phyloP scores from a whole-genome alignment of 805 yeast species.

The Saccharomycopsis fermentans region DNA sequence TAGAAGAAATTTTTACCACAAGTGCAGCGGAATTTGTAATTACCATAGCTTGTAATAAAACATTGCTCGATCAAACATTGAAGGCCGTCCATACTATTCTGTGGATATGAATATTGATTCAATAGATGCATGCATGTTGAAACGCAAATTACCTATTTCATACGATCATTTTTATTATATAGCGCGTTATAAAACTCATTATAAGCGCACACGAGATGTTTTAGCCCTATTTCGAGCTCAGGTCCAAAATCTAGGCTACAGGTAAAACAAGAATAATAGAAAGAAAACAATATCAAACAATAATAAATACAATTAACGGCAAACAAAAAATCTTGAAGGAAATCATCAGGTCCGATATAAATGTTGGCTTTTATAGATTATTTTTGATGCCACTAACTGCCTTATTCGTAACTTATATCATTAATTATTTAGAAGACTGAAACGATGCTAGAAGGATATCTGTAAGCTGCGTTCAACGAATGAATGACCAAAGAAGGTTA shows the following conservation, averaged over 20 bases:
- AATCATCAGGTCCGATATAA: too few relatives aligned
- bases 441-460: too few relatives aligned
- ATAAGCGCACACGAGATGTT: not conserved
- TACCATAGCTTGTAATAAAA: not conserved
- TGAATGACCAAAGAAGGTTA: too few relatives aligned
- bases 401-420: too few relatives aligned
- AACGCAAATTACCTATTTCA: not conserved
- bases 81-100: not conserved
- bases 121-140: not conserved
- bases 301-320: too few relatives aligned
- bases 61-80: not conserved
- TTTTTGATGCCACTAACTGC: too few relatives aligned
- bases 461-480: too few relatives aligned
- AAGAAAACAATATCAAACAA: too few relatives aligned
- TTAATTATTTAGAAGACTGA: too few relatives aligned
- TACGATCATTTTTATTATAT: not conserved
- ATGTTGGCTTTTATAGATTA: too few relatives aligned
- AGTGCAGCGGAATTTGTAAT: not conserved
- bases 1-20: not conserved
- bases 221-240: not conserved
- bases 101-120: not conserved
- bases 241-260: not conserved
- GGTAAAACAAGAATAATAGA: not conserved
- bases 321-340: too few relatives aligned
- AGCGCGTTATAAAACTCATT: too few relatives aligned